phyloP scores from a whole-genome alignment of 305 asterid species.

The Ilex paraguariensis region DNA sequence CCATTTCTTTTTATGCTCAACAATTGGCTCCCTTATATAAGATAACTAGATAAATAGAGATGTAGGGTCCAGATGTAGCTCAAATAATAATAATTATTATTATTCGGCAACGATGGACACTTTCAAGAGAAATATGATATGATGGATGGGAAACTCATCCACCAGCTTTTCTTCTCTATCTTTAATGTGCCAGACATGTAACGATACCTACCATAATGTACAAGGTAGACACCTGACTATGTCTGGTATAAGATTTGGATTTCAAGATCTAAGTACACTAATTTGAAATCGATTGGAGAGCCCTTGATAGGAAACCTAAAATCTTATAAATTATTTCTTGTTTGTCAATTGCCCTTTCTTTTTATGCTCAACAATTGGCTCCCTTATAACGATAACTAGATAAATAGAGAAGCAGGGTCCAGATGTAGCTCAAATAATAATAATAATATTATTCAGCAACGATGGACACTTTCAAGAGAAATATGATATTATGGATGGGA shows the following conservation, averaged over 20 bases:
- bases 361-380: no score
- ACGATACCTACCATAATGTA: constrained; percentile 32
- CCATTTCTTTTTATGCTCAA: no score
- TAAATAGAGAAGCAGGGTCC: constrained; percentile 23
- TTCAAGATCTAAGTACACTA: no score
- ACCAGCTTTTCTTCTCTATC: constrained; percentile 21
- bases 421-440: constrained; percentile 49
- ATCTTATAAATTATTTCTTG: no score
- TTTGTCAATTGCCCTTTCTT: no score
- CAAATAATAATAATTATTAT: constrained; percentile 24
- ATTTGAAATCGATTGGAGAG: no score
- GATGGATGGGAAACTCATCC: constrained; percentile 29
- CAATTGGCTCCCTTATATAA: no score
- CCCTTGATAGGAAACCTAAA: no score
- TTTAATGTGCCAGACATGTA: constrained; percentile 38
- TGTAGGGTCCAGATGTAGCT: constrained; percentile 52
- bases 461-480: constrained; percentile 39
- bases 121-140: constrained; percentile 27
- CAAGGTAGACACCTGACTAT: constrained; percentile 32
- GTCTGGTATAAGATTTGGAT: constrained; percentile 9
- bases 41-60: not conserved
- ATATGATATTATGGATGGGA: constrained; percentile 18
- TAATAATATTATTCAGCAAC: constrained; percentile 22
- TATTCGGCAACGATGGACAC: constrained; percentile 35
- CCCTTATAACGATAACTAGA: not conserved